These are phyloP conservation scores for Erysimum pusillum DNA, from an alignment of 441 rosid species.

Conservation along the genomic window DNA sequence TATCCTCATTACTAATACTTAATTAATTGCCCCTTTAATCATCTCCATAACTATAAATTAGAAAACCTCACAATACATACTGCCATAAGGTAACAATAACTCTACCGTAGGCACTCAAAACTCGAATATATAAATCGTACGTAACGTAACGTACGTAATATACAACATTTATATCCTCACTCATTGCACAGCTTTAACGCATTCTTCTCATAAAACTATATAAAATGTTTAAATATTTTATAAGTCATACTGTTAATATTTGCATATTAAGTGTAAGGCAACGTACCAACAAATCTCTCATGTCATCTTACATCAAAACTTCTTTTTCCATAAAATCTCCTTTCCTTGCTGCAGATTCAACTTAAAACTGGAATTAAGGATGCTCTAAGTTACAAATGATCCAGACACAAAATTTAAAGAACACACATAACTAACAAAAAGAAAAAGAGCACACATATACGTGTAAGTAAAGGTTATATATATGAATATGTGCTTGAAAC, in stretches of 20 bases:
- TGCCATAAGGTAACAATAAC: slow-evolving; percentile 5
- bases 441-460: not conserved
- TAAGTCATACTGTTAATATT: not conserved
- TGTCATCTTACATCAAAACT: not conserved
- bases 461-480: not conserved
- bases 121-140: not conserved
- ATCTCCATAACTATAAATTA: slow-evolving; percentile 10
- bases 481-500: slow-evolving; percentile 4
- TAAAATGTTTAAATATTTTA: not conserved
- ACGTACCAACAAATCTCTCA: slow-evolving; percentile 14
- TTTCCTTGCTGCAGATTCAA: not conserved
- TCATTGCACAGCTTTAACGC: slow-evolving; percentile 14
- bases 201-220: not conserved
- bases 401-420: not conserved
- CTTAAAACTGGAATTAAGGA: not conserved
- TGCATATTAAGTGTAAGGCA: not conserved
- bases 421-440: not conserved
- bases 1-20: not conserved
- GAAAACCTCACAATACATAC: not conserved
- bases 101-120: slow-evolving; percentile 19
- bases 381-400: slow-evolving; percentile 9
- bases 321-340: not conserved
- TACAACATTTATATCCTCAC: not conserved
- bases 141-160: not conserved
- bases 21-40: slow-evolving; percentile 4